Base-by-base conservation (phyloP, 1,284 basidiomycete genomes). In the Leccinum holopus region DNA sequence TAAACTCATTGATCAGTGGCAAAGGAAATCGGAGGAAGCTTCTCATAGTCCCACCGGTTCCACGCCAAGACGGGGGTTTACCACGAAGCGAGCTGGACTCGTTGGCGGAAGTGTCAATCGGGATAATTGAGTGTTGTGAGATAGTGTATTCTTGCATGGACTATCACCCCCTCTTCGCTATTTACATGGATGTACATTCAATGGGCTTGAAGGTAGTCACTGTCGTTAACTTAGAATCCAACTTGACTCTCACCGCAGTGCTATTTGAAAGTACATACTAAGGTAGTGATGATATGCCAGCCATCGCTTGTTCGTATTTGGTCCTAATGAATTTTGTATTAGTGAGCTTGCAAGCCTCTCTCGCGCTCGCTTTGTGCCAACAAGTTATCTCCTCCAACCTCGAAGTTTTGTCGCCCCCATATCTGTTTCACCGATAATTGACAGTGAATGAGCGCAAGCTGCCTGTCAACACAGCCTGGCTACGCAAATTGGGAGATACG, bases 1-100 rank as follows among this genome's bases (percentile, higher is more conserved):
- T 41, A 88, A 82, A n/a, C 39, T n/a, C 39, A 93, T 93, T 67
- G 88, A 91, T 70, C 84, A 92, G 70, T 93, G 91, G 91, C 89
- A 93, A 75, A 84, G 83, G 65, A 92, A 89, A 76, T 84, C 87
- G n/a, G 87, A 87, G 67, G 84, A 83, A 47, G 69, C 73, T 61
- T 62, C 76, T 32, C 76, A 71, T 39, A 65, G 68, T 11, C 11
- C 18, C 3, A 47, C 44, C 18, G 18, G 18, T 55, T 72, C 72
- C 14, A 60, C 73, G 57, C 72, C 72, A 53, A 78, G 76, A 66
- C 78, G 80, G 44, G 77, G 75, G 33, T 68, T 78, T 62, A 72
- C 73, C 35, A 68, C 71, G 16, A 85, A 81, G 72, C 78, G 81
- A 65, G 74, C 78, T 64, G 79, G 78, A 58, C 72, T 80, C 61